phyloP scores from a whole-genome alignment of 805 yeast species.

The Wickerhamomyces ciferrii region DNA sequence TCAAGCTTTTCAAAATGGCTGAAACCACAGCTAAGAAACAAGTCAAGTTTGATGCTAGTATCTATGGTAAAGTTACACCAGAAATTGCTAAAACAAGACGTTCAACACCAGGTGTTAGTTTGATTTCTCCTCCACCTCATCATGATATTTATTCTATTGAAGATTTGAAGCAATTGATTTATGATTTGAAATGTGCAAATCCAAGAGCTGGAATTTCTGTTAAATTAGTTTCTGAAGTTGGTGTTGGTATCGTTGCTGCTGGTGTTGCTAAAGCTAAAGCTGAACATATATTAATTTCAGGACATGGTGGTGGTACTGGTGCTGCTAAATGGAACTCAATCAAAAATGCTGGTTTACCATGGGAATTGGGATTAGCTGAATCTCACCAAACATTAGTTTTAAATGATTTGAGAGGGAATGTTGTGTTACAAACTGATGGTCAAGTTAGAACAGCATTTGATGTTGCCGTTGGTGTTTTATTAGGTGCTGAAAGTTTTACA shows the following conservation, averaged over 20 bases:
- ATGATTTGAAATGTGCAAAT: constrained; percentile 93
- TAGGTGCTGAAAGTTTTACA: constrained; percentile 99
- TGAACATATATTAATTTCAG: constrained; percentile 91
- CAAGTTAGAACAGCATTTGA: constrained; percentile 96
- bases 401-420: constrained; percentile 94
- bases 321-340: constrained; percentile 98
- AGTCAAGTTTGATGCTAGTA: constrained; percentile 55
- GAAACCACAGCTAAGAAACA: background rate
- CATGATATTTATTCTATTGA: constrained; percentile 98
- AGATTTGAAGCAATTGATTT: constrained; percentile 93
- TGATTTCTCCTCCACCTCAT: constrained; percentile 98
- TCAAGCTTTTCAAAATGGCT: background rate
- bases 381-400: constrained; percentile 95
- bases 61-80: constrained; percentile 61
- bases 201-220: constrained; percentile 97
- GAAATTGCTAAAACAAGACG: constrained; percentile 93
- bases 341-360: constrained; percentile 95
- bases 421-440: constrained; percentile 96
- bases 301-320: constrained; percentile 99
- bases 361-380: constrained; percentile 98
- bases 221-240: constrained; percentile 94
- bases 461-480: constrained; percentile 89
- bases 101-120: constrained; percentile 94
- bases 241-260: constrained; percentile 98
- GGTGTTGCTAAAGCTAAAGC: constrained; percentile 99